Base-by-base conservation (phyloP, 1,139 yeast species). In the Magnusiomyces starmeri region DNA sequence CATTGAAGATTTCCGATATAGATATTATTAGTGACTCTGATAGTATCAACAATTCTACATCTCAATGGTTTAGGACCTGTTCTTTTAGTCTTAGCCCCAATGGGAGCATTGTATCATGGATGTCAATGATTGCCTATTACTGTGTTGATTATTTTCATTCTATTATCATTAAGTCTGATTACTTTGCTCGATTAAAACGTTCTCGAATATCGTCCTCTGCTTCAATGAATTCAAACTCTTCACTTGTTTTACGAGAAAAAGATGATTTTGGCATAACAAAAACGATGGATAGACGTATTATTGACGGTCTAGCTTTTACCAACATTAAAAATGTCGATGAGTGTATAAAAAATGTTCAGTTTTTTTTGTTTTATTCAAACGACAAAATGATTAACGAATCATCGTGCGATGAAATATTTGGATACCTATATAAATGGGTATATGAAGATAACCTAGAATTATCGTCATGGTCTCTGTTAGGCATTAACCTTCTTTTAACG, bases 381-480 rank as follows among this genome's bases (percentile, higher is more conserved):
- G 37, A 43, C 4, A 43, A 26, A 3, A 20, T 18, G 14, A 29
- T 29, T 9, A 18, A 10, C 7, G 26, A 29, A 20, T 24, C 29
- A 3, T 8, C 18, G 24, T n/a, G 29, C 20, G 39, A 27, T 21
- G 12, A 9, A 18, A 25, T 43, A 20, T 29, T 43, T 21, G n/a
- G 29, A 4, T 7, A 18, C 14, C 35, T 43, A 20, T 43, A 8
- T 16, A 10, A 18, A 27, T 21, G 29, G 25, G 37, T 34, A 4
- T n/a, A 29, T n/a, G 21, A 27, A 4, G 39, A 35, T 14, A 27
- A 35, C 21, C 27, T 46, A 14, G 43, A 46, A 25, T 14, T 35
- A 4, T 46, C 48, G 2, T 26, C 43, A 2, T 46, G 48, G 48
- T 26, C 48, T 22, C 29, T 46, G 3, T 26, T 46, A 3, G 35